A percentile compares a stretch with the other conserved stretches of the same genome.
phyloP scores from a whole-genome alignment of 139 green algal genomes.

The Ettlia oleoabundans region DNA sequence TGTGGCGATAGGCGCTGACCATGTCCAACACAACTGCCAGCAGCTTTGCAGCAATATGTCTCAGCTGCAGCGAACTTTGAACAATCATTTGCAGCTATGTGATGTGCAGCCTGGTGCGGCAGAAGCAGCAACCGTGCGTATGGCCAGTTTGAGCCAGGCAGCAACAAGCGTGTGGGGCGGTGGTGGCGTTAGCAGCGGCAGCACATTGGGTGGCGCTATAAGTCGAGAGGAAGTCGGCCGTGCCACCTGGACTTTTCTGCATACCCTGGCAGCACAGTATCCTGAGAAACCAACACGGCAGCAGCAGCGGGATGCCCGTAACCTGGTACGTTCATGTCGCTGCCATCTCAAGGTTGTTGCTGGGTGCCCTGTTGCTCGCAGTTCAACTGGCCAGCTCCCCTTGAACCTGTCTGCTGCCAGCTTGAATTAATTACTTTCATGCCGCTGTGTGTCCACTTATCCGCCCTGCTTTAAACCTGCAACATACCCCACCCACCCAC shows the following conservation, averaged over 20 bases:
- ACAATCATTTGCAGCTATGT: not conserved
- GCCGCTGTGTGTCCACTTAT: not conserved
- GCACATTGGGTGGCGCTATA: not conserved
- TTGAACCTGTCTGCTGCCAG: not conserved
- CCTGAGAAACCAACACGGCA: slow-evolving; percentile 81
- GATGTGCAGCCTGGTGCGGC: too few relatives aligned
- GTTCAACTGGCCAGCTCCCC: not conserved
- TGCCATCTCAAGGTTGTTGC: not conserved
- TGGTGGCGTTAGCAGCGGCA: not conserved
- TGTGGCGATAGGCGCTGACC: not conserved
- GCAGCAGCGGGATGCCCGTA: slow-evolving; percentile 76
- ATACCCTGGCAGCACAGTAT: slow-evolving; percentile 92
- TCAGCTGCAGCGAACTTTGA: not conserved
- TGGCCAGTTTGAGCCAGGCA: slow-evolving; percentile 10
- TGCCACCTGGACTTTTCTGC: slow-evolving; percentile 92
- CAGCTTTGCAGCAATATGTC: slow-evolving; percentile 15
- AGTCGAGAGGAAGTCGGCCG: slow-evolving; percentile 83
- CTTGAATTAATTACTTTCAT: not conserved
- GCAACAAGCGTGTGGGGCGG: not conserved
- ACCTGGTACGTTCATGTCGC: slow-evolving; percentile 50
- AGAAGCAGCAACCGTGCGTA: not conserved
- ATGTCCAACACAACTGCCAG: not conserved
- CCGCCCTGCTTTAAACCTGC: not conserved
- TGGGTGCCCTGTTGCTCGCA: too few relatives aligned
- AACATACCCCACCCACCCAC: too few relatives aligned